Evolutionary conservation across 1,139 yeast genomes (phyloP), one percentile per base, ranked within the genome.

Genomic region (Hyphopichia fennica): DNA sequence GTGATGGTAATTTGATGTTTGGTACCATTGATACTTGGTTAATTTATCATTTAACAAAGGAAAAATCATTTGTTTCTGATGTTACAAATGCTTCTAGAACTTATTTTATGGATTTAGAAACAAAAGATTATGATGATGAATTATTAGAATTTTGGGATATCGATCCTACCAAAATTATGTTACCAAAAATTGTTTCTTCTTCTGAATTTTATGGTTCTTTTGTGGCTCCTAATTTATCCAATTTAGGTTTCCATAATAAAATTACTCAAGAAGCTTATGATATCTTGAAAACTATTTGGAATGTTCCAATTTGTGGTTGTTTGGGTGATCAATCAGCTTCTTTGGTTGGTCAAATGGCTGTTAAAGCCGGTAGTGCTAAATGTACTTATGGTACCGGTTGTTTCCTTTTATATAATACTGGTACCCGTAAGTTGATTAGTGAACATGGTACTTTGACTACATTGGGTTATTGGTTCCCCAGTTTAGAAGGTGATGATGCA

Each of bases 371-470:
- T 43, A 81, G 86, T 41, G 96, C 96, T 34, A 91, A 91, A 66
- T 88, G 96, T 73, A 91, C 98, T n/a, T 91, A 90, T 60, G 98
- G 98, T 52, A 91, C 98, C 2, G 98, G 98, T 50, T 89, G 96
- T 63, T 91, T 91, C 76, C 66, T 91, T 50, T 74, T 91, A 50
- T 89, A 87, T 74, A 91, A 91, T 67, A 88, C 96, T 3, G 98
- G 98, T 43, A 64, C 72, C 27, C 63, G 72, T 37, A 80, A 81
- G 50, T 69, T 84, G 62, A 78, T 84, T 38, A 82, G 91, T 34
- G 73, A 79, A 34, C 83, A 87, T 58, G 97, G 97, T 38, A 82
- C 95, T 10, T 75, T 91, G 53, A 89, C 97, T 34, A 91, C 97
- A 2, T 77, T 90, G 44, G 96, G 95, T 2, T 91, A 77, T 70